Conservation (phyloP, 2,329 filamentous ascomycete genomes). For the Beauveria rudraprayagi region DNA sequence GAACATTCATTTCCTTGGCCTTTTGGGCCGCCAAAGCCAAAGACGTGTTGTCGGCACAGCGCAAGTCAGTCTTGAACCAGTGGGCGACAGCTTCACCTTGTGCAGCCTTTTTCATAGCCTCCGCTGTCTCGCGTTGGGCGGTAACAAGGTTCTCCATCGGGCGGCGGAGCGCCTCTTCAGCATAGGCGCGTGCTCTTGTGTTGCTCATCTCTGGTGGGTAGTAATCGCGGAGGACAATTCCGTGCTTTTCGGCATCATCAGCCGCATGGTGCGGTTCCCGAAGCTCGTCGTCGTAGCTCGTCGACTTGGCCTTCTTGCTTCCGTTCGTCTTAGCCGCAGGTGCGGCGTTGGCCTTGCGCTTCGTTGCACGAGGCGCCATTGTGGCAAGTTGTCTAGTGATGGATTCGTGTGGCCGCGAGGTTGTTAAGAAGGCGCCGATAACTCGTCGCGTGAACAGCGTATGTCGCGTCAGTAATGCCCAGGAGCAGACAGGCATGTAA, state of each 20-base stretch:
- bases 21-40: constrained; percentile 56
- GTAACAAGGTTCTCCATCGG: constrained; percentile 62
- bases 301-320: constrained; percentile 27
- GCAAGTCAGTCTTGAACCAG: constrained; percentile 84
- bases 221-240: constrained; percentile 63
- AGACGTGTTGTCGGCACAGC: constrained; percentile 64
- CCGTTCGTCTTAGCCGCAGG: constrained; percentile 17
- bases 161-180: constrained; percentile 56
- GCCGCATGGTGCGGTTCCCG: constrained; percentile 39
- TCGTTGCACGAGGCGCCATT: constrained; percentile 21
- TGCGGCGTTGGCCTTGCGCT: constrained; percentile 21
- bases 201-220: constrained; percentile 86
- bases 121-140: constrained; percentile 46
- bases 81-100: constrained; percentile 58
- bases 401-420: background rate
- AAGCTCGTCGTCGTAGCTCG: constrained; percentile 25
- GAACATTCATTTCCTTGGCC: constrained; percentile 59
- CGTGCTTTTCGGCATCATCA: constrained; percentile 42
- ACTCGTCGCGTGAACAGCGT: background rate
- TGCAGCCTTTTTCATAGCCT: constrained; percentile 28
- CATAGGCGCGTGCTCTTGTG: constrained; percentile 67
- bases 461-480: background rate
- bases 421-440: background rate
- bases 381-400: background rate
- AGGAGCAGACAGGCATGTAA: background rate